These are phyloP conservation scores for Rhodotorula kratochvilovae DNA, from an alignment of 768 basidiomycete genomes.

Conservation along the genomic window DNA sequence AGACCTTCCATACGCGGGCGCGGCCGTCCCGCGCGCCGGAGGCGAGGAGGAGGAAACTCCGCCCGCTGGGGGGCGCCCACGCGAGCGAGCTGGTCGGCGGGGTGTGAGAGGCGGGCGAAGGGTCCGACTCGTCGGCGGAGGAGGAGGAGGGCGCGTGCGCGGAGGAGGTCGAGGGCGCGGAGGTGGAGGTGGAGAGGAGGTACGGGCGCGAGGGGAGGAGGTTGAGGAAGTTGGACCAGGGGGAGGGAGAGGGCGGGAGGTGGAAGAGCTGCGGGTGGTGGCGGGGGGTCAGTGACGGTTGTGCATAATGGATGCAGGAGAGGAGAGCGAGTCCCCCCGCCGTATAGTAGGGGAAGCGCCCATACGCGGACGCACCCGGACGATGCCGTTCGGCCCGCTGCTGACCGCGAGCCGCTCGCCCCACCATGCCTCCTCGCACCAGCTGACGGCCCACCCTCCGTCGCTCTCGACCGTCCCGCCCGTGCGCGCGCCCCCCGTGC, in stretches of 20 bases:
- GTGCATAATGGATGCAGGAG: rapidly evolving
- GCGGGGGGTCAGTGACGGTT: not conserved
- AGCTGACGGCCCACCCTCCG: constrained; percentile 87
- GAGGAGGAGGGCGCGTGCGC: constrained; percentile 2
- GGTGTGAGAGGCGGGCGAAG: constrained; percentile 47
- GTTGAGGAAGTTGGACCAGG: constrained; percentile 53
- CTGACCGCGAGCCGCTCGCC: constrained; percentile 79
- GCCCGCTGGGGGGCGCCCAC: constrained; percentile 91
- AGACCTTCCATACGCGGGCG: constrained; percentile 83
- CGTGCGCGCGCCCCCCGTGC: constrained; percentile 45
- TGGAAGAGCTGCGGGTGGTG: constrained; percentile 63
- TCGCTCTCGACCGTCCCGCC: constrained; percentile 66
- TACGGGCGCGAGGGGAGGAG: constrained; percentile 43
- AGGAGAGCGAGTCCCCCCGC: too few species aligned
- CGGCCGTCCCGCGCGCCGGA: constrained; percentile 81
- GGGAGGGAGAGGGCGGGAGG: constrained; percentile 54
- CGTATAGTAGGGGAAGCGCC: too few species aligned
- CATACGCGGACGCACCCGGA: constrained; percentile 63
- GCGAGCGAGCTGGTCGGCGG: constrained; percentile 70
- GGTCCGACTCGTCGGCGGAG: constrained; percentile 46
- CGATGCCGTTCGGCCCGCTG: constrained; percentile 63
- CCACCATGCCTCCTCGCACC: constrained; percentile 97
- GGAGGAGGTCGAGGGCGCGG: not conserved
- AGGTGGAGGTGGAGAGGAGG: constrained; percentile 45
- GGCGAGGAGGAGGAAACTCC: constrained; percentile 89